Evolutionary conservation across 78 protist genomes (phyloP).

Genomic region (Dictyostelium capitatum): DNA sequence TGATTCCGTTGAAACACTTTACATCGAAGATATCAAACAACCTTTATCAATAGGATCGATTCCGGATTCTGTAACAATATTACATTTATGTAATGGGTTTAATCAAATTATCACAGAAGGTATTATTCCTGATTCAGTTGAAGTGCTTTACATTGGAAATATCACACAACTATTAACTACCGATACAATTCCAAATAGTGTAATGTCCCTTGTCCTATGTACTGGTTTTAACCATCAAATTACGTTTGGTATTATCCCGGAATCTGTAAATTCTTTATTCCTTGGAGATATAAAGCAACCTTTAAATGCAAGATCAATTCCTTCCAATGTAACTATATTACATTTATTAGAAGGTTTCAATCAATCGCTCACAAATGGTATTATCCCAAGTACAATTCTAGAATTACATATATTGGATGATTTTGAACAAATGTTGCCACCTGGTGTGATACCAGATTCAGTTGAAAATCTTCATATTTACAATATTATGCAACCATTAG

Average conservation of each 20-base stretch:
- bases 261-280: background rate
- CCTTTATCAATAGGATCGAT: background rate
- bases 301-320: background rate
- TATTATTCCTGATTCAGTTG: background rate
- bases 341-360: background rate
- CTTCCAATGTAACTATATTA: background rate
- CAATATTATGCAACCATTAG: background rate
- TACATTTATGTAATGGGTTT: background rate
- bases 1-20: background rate
- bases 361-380: too few relatives aligned
- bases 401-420: too few relatives aligned
- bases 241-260: background rate
- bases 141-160: background rate
- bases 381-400: too few relatives aligned
- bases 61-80: background rate
- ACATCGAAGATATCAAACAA: background rate
- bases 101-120: background rate
- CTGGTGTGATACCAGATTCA: background rate
- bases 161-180: background rate
- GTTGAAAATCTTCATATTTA: background rate
- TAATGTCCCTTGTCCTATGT: background rate
- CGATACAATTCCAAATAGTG: background rate
- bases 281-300: background rate
- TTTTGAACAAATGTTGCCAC: background rate
- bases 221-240: background rate